Percentiles rank a stretch among this genome's conserved stretches.
These are phyloP conservation scores for Haematococcus lacustris DNA, from an alignment of 139 green algal species.

Conservation along the genomic window DNA sequence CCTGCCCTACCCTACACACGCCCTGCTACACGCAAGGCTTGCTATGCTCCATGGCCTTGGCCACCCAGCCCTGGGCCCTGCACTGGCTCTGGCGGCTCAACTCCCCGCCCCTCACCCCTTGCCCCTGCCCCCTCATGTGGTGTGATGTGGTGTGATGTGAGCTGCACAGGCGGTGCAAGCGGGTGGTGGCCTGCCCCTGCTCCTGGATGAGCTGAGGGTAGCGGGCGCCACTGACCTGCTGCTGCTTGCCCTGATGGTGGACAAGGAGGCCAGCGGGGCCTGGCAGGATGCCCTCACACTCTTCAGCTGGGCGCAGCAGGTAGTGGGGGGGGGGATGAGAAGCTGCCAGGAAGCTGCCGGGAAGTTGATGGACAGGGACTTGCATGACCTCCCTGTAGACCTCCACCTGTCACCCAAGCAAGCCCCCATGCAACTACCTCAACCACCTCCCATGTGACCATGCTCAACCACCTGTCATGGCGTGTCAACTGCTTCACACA, in stretches of 20 bases:
- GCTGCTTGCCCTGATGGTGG: constrained; percentile 24
- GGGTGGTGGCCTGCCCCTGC: background rate
- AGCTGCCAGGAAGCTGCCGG: background rate
- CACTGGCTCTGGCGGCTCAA: background rate
- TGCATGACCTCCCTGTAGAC: too few species aligned
- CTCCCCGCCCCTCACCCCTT: background rate
- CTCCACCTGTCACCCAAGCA: too few species aligned
- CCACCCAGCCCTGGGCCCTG: background rate
- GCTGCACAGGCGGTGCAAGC: too few species aligned
- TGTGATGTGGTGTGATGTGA: background rate
- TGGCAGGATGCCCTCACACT: constrained; percentile 18
- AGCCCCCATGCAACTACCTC: background rate
- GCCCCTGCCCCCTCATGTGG: background rate
- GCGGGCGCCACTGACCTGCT: constrained; percentile 11
- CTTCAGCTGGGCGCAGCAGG: constrained; percentile 14
- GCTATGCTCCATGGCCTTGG: background rate
- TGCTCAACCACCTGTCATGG: background rate
- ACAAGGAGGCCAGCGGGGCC: constrained; percentile 12
- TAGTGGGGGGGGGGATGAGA: background rate
- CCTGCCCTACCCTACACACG: too few species aligned
- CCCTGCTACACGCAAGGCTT: too few species aligned
- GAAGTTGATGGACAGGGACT: background rate
- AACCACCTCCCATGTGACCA: background rate
- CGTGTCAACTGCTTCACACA: background rate
- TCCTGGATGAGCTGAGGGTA: background rate